These are phyloP conservation scores for Grosmannia clavigera DNA, from an alignment of 2,329 filamentous ascomycete genomes.

Conservation along the genomic window DNA sequence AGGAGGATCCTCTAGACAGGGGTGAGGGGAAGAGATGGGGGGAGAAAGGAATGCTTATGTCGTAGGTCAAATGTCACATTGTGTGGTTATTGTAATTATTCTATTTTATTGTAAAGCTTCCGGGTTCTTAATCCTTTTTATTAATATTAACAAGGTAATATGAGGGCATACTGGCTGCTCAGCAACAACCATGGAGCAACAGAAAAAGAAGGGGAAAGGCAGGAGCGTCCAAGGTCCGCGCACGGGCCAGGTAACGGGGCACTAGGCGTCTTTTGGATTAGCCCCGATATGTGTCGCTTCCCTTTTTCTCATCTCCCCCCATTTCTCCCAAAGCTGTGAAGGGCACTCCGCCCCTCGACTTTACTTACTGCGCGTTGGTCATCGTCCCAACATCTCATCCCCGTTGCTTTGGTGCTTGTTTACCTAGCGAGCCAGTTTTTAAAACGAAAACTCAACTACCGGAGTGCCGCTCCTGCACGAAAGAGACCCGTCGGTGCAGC, in stretches of 20 bases:
- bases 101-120: not conserved
- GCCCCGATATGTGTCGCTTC: slow-evolving; percentile 7
- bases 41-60: not conserved
- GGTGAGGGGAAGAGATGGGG: not conserved
- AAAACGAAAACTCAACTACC: not conserved
- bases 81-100: not conserved
- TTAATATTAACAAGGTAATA: not conserved
- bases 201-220: slow-evolving; percentile 3
- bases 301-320: slow-evolving; percentile 8
- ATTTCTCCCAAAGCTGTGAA: slow-evolving; percentile 5
- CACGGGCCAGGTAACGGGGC: slow-evolving; percentile 10
- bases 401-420: not conserved
- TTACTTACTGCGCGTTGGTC: not conserved
- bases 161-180: not conserved
- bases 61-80: not conserved
- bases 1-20: not conserved
- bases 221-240: slow-evolving; percentile 8
- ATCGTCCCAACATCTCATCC: not conserved
- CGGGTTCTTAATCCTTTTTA: not conserved
- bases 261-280: slow-evolving; percentile 9
- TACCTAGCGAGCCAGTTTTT: not conserved
- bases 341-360: slow-evolving; percentile 5
- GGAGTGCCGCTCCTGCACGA: not conserved
- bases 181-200: not conserved
- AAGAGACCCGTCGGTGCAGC: not conserved